Percentiles rank a stretch among this genome's conserved stretches.
Conservation (phyloP, 1,284 basidiomycete genomes). For the Testicularia cyperi region DNA sequence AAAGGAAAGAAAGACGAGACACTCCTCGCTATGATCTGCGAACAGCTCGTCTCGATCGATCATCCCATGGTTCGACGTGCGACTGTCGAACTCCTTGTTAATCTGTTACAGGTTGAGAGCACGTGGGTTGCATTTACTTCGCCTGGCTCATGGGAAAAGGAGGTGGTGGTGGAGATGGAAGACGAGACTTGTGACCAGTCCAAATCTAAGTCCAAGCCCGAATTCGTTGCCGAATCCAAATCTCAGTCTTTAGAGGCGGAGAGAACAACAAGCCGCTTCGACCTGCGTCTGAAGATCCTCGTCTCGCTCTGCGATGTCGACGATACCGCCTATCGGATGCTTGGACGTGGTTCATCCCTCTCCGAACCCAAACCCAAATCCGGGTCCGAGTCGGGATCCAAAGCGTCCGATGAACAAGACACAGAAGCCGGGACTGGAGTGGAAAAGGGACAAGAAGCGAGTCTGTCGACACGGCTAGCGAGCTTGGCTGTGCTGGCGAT, state of each 20-base stretch:
- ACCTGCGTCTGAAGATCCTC: not conserved
- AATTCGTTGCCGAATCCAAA: too few species aligned
- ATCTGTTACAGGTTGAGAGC: constrained; percentile 75
- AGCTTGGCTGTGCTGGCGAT: not conserved
- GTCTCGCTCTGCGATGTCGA: not conserved
- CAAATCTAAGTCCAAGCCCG: too few species aligned
- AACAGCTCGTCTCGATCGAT: constrained; percentile 74
- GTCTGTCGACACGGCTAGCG: not conserved
- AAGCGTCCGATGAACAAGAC: too few species aligned
- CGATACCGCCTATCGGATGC: too few species aligned
- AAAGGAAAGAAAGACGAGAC: not conserved
- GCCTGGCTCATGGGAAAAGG: constrained; percentile 65
- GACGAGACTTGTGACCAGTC: not conserved
- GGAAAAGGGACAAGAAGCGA: too few species aligned
- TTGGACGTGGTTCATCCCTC: not conserved
- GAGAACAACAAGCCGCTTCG: not conserved
- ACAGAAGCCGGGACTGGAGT: too few species aligned
- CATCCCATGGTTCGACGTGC: constrained; percentile 80
- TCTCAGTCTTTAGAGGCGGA: too few species aligned
- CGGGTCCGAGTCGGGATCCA: too few species aligned
- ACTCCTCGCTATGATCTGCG: constrained; percentile 13
- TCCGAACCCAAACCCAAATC: too few species aligned
- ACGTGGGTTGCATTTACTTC: constrained; percentile 64
- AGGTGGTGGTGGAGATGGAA: constrained; percentile 2
- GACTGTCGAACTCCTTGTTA: constrained; percentile 88